Base-by-base conservation (phyloP, 2,329 filamentous ascomycete species). In the Pseudogymnoascus sp. region DNA sequence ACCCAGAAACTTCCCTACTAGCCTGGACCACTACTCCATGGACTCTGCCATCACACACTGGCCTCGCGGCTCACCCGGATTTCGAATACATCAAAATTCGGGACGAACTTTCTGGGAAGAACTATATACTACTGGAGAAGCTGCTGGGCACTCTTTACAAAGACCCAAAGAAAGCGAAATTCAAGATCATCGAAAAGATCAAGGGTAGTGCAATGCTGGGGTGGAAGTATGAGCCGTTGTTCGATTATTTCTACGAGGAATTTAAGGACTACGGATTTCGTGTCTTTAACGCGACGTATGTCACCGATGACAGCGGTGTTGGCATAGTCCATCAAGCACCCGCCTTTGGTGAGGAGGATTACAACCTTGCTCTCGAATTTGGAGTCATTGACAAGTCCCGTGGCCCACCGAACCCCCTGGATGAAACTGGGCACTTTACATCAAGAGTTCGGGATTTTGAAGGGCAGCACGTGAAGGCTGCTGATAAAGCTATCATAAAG, bases 311-410 rank as follows among this genome's bases (percentile, higher is more conserved):
- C 62, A 91, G 90, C 68, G 92, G 92, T 84, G 90, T 90, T 33
- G 92, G 92, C 69, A 88, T 97, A 63, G 92, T 97, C 45, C 92
- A 97, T 73, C 91, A 96, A 73, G 82, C 92, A 3, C 92, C 92
- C 2, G 90, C 91, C 0, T 96, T 92, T 70, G 92, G 92, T 81
- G 90, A 96, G 74, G 92, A 96, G 65, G 92, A 97, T 85, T 96
- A 95, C 77, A 86, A 86, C 65, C 84, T 94, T 61, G 89, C 88
- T 7, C 73, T 91, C 62, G 84, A 86, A 61, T 78, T 83, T 48
- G 92, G 90, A 39, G 81, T 95, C 67, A 87, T 96, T 69, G 87
- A 74, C 63, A 87, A 91, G 65, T 81, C 83, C 61, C 84, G 89
- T 59, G 79, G 84, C 34, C 90, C 92, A n/a, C 91, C 92, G 0